Base-by-base conservation (phyloP, 2,329 filamentous ascomycete species). In the Penicillium sp. region DNA sequence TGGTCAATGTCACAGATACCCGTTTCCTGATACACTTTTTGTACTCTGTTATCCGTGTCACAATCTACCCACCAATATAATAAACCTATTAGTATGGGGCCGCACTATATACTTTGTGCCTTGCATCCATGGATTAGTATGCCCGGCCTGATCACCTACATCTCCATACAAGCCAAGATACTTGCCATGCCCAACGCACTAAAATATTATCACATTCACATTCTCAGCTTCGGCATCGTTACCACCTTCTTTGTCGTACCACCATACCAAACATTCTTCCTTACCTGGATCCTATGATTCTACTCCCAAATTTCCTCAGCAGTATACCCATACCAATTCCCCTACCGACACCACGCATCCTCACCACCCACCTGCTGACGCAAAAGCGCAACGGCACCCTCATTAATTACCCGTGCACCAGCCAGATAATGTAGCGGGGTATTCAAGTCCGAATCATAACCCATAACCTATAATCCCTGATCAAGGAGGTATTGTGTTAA, bases 1-100 rank as follows among this genome's bases (percentile, higher is more conserved):
- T 65, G 61, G 55, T 44, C 61, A 66, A 65, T 66, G 58, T 63
- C 56, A 64, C 64, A 65, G 63, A 66, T 66, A 66, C 63, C 64
- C 64, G 64, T 58, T 33, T 54, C 52, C 51, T 60, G 55, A 29
- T 39, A 21, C 48, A 51, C 13, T 35, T 46, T 52, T 16, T 37
- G 7, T n/a, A 37, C 11, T 13, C 11, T 31, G 9, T n/a, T 7
- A 11, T 10, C 8, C 7, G 35, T 39, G 8, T 9, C 3, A 16
- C n/a, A 39, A 19, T 39, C 35, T 19, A 39, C 13, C 3, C 19
- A 9, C 3, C 7, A 10, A 39, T 39, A 19, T 16, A n/a, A 19
- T 1, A 16, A 33, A 33, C 31, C 31, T 14, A 14, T 33, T 2
- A 13, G 5, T 33, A 33, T 16, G 27, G 27, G 27, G 2, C 31